phyloP scores from a whole-genome alignment of 257 asterid species.

The Solanum rostratum region DNA sequence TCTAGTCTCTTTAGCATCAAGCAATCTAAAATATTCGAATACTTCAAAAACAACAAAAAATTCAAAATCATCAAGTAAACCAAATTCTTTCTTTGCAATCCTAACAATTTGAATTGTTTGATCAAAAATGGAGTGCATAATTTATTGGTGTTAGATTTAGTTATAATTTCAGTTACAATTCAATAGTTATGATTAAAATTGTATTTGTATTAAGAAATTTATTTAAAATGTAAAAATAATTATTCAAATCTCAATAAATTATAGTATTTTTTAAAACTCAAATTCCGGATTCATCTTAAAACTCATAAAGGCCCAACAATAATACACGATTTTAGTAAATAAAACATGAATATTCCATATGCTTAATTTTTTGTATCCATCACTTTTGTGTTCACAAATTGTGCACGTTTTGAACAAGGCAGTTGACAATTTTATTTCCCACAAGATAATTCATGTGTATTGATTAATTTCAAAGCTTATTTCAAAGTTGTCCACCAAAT shows the following conservation, averaged over 20 bases:
- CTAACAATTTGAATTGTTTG: slow-evolving; percentile 18
- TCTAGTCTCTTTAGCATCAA: slow-evolving; percentile 76
- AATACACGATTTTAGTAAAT: no score
- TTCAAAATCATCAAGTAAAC: slow-evolving; percentile 83
- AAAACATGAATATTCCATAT: no score
- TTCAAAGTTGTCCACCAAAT: not conserved
- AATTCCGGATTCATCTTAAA: no score
- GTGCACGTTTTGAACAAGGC: not conserved
- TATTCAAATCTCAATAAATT: no score
- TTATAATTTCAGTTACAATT: no score
- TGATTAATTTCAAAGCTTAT: not conserved
- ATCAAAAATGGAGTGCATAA: no score
- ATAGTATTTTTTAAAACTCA: no score
- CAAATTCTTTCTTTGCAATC: slow-evolving; percentile 65
- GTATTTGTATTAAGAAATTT: no score
- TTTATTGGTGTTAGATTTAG: no score
- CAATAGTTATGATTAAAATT: no score
- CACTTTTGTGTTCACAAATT: not conserved
- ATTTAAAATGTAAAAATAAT: no score
- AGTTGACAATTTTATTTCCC: not conserved
- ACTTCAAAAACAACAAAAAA: slow-evolving; percentile 48
- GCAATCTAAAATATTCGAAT: slow-evolving; percentile 57
- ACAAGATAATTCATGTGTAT: not conserved
- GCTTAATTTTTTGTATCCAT: not conserved
- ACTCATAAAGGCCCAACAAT: no score